Evolutionary conservation across 2,329 filamentous ascomycete species (phyloP).

Genomic region (Paecilomyces formosus): DNA sequence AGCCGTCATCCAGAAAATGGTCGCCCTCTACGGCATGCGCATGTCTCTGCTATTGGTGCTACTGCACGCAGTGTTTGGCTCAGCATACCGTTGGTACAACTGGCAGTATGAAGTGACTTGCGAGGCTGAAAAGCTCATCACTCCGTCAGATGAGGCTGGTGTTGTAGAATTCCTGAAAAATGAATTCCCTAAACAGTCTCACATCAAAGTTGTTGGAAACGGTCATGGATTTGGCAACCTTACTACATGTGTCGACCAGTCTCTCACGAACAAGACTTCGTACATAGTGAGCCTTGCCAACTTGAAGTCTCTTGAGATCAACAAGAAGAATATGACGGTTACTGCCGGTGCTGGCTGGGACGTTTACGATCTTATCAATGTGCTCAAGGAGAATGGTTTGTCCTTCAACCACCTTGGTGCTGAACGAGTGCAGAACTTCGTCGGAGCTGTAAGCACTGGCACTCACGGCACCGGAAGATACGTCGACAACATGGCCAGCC

Average conservation of each 20-base stretch:
- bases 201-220: slow-evolving; percentile 12
- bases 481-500: background rate
- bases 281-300: slow-evolving; percentile 11
- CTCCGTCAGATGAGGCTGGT: slow-evolving; percentile 7
- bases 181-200: slow-evolving; percentile 7
- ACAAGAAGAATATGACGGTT: slow-evolving; percentile 10
- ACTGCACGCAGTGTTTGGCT: slow-evolving; percentile 4
- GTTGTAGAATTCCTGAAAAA: slow-evolving; percentile 7
- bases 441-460: slow-evolving; percentile 12
- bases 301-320: slow-evolving; percentile 8
- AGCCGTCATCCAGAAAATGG: background rate
- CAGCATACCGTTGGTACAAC: slow-evolving; percentile 11
- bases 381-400: slow-evolving; percentile 9
- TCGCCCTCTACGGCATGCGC: background rate
- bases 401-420: slow-evolving; percentile 11
- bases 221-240: slow-evolving; percentile 14
- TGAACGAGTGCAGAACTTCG: slow-evolving; percentile 12
- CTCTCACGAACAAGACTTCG: slow-evolving; percentile 7
- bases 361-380: slow-evolving; percentile 9
- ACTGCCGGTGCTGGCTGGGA: slow-evolving; percentile 16
- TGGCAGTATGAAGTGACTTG: slow-evolving; percentile 13
- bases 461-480: slow-evolving; percentile 11
- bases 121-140: slow-evolving; percentile 8
- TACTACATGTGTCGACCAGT: slow-evolving; percentile 9
- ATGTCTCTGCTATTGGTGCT: slow-evolving; percentile 5